Percentiles rank a stretch among this genome's conserved stretches.
Evolutionary conservation across 371 early-diverging fungal species (phyloP).

Genomic region (Fennellomyces sp.): DNA sequence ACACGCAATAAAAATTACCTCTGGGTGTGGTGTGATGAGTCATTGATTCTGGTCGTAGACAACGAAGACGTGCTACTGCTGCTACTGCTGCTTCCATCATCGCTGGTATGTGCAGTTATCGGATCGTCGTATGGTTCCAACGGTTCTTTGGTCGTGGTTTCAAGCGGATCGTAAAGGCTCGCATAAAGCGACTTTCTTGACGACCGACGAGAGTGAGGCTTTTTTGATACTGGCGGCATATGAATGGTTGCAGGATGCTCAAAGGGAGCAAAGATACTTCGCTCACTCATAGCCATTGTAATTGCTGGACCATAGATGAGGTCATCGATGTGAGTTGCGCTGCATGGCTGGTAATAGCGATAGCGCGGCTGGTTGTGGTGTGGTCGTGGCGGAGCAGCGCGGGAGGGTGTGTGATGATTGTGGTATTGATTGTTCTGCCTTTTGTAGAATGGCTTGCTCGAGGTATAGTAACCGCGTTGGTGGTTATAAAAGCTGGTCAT

Average conservation of each 20-base stretch:
- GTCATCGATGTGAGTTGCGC: neutral
- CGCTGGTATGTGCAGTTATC: neutral
- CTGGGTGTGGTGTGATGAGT: neutral
- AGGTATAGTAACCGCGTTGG: neutral
- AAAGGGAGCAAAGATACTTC: slow-evolving; percentile 1
- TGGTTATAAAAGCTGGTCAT: neutral
- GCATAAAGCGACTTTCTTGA: too few species aligned
- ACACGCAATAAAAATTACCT: neutral
- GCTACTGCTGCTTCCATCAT: neutral
- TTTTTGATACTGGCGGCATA: neutral
- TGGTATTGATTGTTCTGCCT: neutral
- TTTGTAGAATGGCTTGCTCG: neutral
- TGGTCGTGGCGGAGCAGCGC: neutral
- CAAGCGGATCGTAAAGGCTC: slow-evolving; percentile 1
- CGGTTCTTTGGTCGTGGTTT: slow-evolving; percentile 4
- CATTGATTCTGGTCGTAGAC: neutral
- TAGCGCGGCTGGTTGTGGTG: neutral
- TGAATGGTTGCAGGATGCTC: neutral
- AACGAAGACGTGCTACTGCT: neutral
- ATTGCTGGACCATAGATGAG: slow-evolving; percentile 7
- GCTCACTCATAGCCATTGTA: slow-evolving; percentile 8
- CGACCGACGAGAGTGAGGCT: neutral
- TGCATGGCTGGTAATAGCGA: slow-evolving; percentile 1
- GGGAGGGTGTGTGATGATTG: neutral
- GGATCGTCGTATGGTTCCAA: neutral